These are phyloP conservation scores for Citrullus amarus DNA, from an alignment of 306 rosid species.

Conservation along the genomic window DNA sequence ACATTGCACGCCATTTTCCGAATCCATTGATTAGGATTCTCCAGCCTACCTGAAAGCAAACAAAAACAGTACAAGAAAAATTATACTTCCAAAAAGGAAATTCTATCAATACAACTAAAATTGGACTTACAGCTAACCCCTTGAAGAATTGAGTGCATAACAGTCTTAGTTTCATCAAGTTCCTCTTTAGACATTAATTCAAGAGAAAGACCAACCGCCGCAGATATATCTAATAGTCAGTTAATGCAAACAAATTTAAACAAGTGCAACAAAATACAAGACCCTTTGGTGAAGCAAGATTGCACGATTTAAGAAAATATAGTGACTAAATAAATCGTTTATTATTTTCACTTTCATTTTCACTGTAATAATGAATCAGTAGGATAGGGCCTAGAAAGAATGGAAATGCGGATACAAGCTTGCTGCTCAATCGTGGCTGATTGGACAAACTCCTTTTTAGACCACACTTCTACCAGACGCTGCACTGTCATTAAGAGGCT, in stretches of 20 bases:
- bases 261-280: background rate
- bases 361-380: background rate
- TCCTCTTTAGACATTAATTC: conserved; percentile 72
- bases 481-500: conserved; percentile 41
- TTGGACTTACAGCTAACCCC: conserved; percentile 80
- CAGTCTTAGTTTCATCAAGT: conserved; percentile 64
- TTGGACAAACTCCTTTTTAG: conserved; percentile 79
- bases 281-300: background rate
- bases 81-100: background rate
- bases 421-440: conserved; percentile 78
- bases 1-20: conserved; percentile 80
- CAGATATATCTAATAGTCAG: conserved; percentile 55
- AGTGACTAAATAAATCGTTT: background rate
- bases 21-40: conserved; percentile 64
- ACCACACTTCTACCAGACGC: conserved; percentile 60
- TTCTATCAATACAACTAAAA: conserved; percentile 5
- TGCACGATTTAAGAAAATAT: background rate
- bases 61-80: conserved; percentile 8
- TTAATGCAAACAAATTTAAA: conserved; percentile 3
- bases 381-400: conserved; percentile 2
- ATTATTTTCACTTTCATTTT: background rate
- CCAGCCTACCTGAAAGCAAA: conserved; percentile 76
- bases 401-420: conserved; percentile 70
- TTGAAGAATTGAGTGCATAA: conserved; percentile 71
- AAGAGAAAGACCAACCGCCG: conserved; percentile 69